Base-by-base conservation (phyloP, 1,139 yeast genomes). In the Pichia terricola region DNA sequence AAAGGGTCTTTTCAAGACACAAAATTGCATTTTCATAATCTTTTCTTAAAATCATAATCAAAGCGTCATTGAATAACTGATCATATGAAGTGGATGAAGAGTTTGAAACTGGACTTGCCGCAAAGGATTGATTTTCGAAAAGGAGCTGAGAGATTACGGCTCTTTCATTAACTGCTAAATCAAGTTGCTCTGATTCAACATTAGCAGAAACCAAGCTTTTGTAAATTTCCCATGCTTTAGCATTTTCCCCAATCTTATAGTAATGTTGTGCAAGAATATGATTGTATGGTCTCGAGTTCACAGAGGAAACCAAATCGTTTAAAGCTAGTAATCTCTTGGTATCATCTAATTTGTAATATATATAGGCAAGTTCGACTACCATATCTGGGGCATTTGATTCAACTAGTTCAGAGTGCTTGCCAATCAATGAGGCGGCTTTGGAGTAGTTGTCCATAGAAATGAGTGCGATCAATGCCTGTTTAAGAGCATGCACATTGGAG, bases 261-360 rank as follows among this genome's bases (percentile, higher is more conserved):
- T 73, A 74, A 50, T 79, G 78, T 64, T 89, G 98, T 0, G 96
- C 96, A 50, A 80, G 63, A n/a, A 87, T 72, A 60, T 88, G 95
- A 44, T 72, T 65, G 48, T 85, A 64, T 0, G 87, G 25, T 34
- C 25, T 11, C 89, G 52, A 79, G 65, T 53, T 52, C 49, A 10
- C 7, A 6, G 7, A 7, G 8, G 6, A 6, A 16, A 22, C 36
- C 28, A 31, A 38, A 27, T 39, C 37, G 16, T 59, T 54, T 11
- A 69, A 53, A 7, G 55, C 39, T 31, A 64, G 50, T 50, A 71
- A 67, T 28, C 77, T 63, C 31, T 66, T 61, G 5, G 67, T 66
- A 48, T 69, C 66, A 42, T 79, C 81, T 40, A 79, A 60, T 58
- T 85, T 83, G 64, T 88, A 89, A 53, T 72, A 75, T 11, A 83